Conservation (phyloP, 2,329 filamentous ascomycete species). For the Penicillium oxalicum region DNA sequence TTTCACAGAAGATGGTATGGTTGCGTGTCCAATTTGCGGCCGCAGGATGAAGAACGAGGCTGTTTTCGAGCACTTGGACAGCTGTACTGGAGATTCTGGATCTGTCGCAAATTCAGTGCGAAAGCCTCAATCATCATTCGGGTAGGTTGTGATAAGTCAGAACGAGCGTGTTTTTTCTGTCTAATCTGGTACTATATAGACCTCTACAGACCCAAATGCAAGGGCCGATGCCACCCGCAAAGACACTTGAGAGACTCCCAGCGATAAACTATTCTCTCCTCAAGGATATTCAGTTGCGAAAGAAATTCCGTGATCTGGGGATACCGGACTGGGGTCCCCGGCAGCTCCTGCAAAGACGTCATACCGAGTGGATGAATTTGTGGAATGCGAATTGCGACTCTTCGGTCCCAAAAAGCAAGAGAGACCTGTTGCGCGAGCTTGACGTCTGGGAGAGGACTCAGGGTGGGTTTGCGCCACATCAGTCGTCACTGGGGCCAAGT, state of each 20-base stretch:
- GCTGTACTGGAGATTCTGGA: slow-evolving; percentile 42
- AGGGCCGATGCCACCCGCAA: slow-evolving; percentile 18
- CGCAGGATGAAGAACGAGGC: slow-evolving; percentile 70
- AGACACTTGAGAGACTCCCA: slow-evolving; percentile 61
- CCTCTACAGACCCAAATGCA: slow-evolving; percentile 18
- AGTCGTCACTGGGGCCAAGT: slow-evolving; percentile 16
- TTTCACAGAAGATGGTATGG: slow-evolving; percentile 63
- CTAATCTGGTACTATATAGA: slow-evolving; percentile 19
- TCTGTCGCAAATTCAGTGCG: slow-evolving; percentile 2
- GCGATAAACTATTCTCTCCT: slow-evolving; percentile 80
- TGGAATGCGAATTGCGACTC: slow-evolving; percentile 98
- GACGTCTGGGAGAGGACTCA: slow-evolving; percentile 83
- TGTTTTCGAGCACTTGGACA: slow-evolving; percentile 78
- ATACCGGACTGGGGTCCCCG: slow-evolving; percentile 66
- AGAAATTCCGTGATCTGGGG: slow-evolving; percentile 75
- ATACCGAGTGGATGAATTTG: slow-evolving; percentile 89
- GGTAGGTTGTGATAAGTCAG: slow-evolving; percentile 18
- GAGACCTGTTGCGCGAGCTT: slow-evolving; percentile 69
- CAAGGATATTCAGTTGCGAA: slow-evolving; percentile 70
- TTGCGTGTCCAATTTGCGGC: slow-evolving; percentile 76
- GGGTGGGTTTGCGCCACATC: slow-evolving; percentile 51
- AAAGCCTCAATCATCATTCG: slow-evolving; percentile 19
- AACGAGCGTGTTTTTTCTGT: not conserved
- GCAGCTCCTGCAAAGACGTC: slow-evolving; percentile 66
- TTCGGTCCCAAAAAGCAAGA: slow-evolving; percentile 61